phyloP scores from a whole-genome alignment of 2,329 filamentous ascomycete genomes.

The Cladophialophora bantiana region DNA sequence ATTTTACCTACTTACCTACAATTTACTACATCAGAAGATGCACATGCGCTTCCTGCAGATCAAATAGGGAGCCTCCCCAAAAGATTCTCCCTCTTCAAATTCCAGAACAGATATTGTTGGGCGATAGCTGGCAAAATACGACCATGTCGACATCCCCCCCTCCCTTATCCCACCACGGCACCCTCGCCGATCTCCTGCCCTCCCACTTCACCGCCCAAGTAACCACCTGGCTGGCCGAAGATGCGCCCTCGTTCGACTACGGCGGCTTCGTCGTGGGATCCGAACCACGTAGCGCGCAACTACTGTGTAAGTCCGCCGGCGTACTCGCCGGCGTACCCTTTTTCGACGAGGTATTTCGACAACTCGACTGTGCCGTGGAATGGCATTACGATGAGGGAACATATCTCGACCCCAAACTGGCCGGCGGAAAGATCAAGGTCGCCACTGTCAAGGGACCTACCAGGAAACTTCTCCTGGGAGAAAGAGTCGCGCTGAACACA shows the following conservation, averaged over 20 bases:
- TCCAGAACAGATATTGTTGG: neutral
- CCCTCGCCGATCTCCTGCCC: conserved; percentile 39
- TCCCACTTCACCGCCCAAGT: conserved; percentile 41
- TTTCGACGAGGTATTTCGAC: conserved; percentile 89
- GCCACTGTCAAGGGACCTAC: conserved; percentile 88
- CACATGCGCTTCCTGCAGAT: neutral
- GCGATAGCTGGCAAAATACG: neutral
- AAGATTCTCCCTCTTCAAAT: neutral
- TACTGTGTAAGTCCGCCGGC: conserved; percentile 75
- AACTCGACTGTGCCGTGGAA: conserved; percentile 88
- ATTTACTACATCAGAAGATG: neutral
- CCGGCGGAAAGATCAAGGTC: conserved; percentile 61
- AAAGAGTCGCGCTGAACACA: conserved; percentile 90
- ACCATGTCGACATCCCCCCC: neutral
- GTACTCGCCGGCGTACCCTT: conserved; percentile 92
- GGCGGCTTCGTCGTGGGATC: conserved; percentile 95
- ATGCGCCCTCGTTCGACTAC: conserved; percentile 96
- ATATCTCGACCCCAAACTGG: conserved; percentile 67
- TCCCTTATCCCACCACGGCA: conserved; percentile 27
- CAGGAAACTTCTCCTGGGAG: conserved; percentile 83
- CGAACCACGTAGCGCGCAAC: conserved; percentile 66
- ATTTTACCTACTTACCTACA: neutral
- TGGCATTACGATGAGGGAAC: conserved; percentile 85
- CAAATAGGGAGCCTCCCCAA: neutral
- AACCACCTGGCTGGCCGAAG: conserved; percentile 83